Conservation (phyloP, 164 flowering plant species). For the Berberis thunbergii region DNA sequence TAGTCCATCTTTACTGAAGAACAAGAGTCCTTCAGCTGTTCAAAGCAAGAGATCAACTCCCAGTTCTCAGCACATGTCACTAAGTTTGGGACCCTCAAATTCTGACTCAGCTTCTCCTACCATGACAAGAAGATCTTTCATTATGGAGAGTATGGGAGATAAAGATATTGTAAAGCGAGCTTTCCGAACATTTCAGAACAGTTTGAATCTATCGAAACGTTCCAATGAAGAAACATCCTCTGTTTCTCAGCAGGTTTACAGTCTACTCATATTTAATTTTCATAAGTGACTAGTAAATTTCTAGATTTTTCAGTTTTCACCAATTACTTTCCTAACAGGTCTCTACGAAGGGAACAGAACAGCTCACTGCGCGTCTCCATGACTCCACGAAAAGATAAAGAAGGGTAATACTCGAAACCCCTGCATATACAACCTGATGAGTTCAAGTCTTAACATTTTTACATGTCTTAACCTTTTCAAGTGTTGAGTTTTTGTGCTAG, state of each 20-base stretch:
- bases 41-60: conserved; percentile 33
- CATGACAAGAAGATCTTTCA: conserved; percentile 46
- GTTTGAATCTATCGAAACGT: conserved; percentile 23
- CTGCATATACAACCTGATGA: neutral
- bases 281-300: neutral
- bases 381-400: conserved; percentile 31
- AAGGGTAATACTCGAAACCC: conserved; percentile 39
- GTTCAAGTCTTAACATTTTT: neutral
- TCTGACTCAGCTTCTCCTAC: conserved; percentile 25
- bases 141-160: conserved; percentile 92
- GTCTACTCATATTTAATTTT: neutral
- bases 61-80: conserved; percentile 49
- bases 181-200: conserved; percentile 67
- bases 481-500: neutral
- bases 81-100: conserved; percentile 29
- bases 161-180: conserved; percentile 86
- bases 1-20: conserved; percentile 20
- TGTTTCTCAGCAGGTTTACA: conserved; percentile 35
- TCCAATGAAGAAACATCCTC: conserved; percentile 22
- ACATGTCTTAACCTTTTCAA: neutral
- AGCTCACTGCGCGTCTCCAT: conserved; percentile 19
- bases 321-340: conserved; percentile 24
- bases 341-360: conserved; percentile 24
- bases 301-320: neutral
- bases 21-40: conserved; percentile 15